Conservation (phyloP, 371 early-diverging fungal species). For the Mucor sp. region DNA sequence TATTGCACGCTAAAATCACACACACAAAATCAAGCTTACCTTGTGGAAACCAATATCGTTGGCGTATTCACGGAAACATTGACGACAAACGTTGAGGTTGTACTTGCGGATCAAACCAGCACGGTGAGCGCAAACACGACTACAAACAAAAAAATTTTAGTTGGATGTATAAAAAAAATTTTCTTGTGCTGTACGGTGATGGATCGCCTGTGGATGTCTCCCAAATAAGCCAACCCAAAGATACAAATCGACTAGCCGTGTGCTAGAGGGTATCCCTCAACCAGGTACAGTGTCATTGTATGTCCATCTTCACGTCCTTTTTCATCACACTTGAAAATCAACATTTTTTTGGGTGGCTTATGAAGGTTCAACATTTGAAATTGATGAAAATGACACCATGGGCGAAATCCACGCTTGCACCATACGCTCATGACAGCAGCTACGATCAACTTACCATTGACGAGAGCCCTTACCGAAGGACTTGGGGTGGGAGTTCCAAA, state of each 20-base stretch:
- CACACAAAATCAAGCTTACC: conserved; percentile 12
- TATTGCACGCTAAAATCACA: neutral
- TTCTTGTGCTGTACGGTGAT: neutral
- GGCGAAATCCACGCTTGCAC: neutral
- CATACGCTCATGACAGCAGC: neutral
- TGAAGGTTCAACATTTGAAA: neutral
- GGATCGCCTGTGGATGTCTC: neutral
- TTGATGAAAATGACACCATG: neutral
- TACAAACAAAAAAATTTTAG: conserved; percentile 28
- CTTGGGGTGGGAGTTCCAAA: conserved; percentile 97
- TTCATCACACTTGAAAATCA: neutral
- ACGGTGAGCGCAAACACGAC: conserved; percentile 98
- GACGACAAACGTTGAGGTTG: conserved; percentile 99
- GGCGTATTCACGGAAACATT: conserved; percentile 99
- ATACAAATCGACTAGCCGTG: neutral
- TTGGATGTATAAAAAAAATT: neutral
- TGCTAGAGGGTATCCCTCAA: neutral
- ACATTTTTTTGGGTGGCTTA: conserved; percentile 9
- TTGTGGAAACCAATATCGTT: conserved; percentile 88
- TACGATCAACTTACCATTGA: conserved; percentile 66
- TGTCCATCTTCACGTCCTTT: neutral
- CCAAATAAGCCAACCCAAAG: neutral
- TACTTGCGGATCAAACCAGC: conserved; percentile 99
- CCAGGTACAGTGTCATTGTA: neutral
- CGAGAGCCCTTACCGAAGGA: conserved; percentile 98